Evolutionary conservation across 495 filamentous ascomycete genomes (phyloP).

Genomic region (Aspergillus indologenus): DNA sequence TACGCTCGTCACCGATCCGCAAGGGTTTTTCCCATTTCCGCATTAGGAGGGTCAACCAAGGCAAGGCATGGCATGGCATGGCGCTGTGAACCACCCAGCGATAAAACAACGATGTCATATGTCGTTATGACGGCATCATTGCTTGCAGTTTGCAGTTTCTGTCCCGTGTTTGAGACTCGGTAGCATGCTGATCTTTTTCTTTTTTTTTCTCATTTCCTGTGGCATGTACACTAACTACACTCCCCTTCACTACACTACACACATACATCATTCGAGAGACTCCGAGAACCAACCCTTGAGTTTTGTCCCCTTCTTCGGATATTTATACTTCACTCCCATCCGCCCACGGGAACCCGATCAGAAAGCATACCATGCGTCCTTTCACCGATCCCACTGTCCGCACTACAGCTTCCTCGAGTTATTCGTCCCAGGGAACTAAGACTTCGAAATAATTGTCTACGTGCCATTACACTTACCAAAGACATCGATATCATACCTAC

Average conservation of each 20-base stretch:
- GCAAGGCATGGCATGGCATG: no score
- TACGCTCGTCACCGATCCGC: not conserved
- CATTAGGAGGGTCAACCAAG: not conserved
- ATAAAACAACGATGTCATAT: not conserved
- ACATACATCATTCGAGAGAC: not conserved
- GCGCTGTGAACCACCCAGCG: no score
- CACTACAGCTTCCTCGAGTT: conserved; percentile 1
- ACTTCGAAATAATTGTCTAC: not conserved
- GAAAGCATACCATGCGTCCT: not conserved
- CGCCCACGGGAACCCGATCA: no score
- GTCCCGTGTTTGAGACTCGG: not conserved
- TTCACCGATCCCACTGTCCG: not conserved
- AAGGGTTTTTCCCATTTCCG: not conserved
- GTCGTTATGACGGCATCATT: conserved; percentile 7
- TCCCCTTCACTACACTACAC: no score
- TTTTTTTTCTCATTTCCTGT: not conserved
- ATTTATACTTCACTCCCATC: not conserved
- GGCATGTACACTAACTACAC: no score
- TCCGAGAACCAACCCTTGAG: not conserved
- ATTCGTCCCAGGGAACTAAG: not conserved
- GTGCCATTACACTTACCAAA: no score
- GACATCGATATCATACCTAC: no score
- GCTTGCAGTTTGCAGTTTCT: not conserved
- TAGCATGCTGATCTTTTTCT: not conserved
- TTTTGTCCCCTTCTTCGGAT: not conserved